phyloP scores from a whole-genome alignment of 306 rosid species.

The Begonia peltatifolia region DNA sequence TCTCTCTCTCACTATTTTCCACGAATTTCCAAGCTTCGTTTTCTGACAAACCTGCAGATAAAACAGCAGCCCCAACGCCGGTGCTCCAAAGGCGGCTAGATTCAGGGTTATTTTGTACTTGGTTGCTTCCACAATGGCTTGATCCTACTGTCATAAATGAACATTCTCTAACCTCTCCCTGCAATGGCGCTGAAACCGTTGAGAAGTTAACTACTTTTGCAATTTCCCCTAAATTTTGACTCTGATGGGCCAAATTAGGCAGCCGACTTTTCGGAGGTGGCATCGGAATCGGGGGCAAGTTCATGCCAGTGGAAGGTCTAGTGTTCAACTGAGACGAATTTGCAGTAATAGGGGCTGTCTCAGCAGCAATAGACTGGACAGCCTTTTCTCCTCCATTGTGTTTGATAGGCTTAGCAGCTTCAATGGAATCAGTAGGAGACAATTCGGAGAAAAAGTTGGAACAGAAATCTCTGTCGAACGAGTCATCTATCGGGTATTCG shows the following conservation, averaged over 20 bases:
- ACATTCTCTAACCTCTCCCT: constrained; percentile 39
- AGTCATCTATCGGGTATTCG: constrained; percentile 49
- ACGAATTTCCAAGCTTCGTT: constrained; percentile 21
- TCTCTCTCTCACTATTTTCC: constrained; percentile 21
- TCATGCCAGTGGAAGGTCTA: too few relatives aligned
- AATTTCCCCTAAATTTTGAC: constrained; percentile 16
- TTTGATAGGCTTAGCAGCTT: too few relatives aligned
- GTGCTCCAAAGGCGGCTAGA: constrained; percentile 33
- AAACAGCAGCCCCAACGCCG: constrained; percentile 17
- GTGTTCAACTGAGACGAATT: too few relatives aligned
- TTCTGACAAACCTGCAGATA: constrained; percentile 18
- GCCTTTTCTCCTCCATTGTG: too few relatives aligned
- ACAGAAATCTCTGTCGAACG: constrained; percentile 47
- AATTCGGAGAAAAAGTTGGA: constrained; percentile 40
- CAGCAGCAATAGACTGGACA: too few relatives aligned
- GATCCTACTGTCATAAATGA: constrained; percentile 59
- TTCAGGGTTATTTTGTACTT: constrained; percentile 32
- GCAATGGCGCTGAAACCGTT: background rate
- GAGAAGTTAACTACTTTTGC: constrained; percentile 4
- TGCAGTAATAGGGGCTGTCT: too few relatives aligned
- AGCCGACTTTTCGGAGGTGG: constrained; percentile 43
- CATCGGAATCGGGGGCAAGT: constrained; percentile 25
- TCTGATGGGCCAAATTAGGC: too few relatives aligned
- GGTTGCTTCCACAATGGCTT: constrained; percentile 69
- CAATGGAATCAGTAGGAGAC: constrained; percentile 31